These are phyloP conservation scores for Ceratocystis albifundus DNA, from an alignment of 2,329 filamentous ascomycete species.

Conservation along the genomic window DNA sequence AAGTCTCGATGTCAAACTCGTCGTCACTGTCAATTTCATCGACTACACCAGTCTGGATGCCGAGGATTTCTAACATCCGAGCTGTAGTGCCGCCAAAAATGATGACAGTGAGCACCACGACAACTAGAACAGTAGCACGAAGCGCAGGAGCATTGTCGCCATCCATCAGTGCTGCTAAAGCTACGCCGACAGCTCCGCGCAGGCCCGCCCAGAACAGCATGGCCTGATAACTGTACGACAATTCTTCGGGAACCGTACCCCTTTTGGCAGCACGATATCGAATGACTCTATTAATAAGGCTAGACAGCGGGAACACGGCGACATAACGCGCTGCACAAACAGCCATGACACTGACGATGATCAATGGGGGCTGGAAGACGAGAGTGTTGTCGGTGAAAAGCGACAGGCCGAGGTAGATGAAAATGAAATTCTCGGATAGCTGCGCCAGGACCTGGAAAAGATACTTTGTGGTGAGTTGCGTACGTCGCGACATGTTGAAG, in stretches of 20 bases:
- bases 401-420: constrained; percentile 92
- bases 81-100: constrained; percentile 97
- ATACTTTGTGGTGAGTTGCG: constrained; percentile 95
- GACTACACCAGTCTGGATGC: constrained; percentile 91
- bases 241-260: constrained; percentile 64
- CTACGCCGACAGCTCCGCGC: constrained; percentile 89
- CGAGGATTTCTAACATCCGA: constrained; percentile 91
- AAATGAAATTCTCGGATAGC: constrained; percentile 97
- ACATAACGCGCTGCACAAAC: constrained; percentile 89
- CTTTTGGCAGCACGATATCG: constrained; percentile 69
- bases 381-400: constrained; percentile 84
- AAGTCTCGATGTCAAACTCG: constrained; percentile 88
- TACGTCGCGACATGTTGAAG: constrained; percentile 98
- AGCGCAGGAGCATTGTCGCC: constrained; percentile 73
- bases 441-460: constrained; percentile 91
- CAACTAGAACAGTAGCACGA: constrained; percentile 89
- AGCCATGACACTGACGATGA: constrained; percentile 80
- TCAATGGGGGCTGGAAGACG: constrained; percentile 87
- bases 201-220: constrained; percentile 99
- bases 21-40: constrained; percentile 97
- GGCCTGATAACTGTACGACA: constrained; percentile 92
- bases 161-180: constrained; percentile 74
- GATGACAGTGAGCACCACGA: constrained; percentile 94
- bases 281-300: constrained; percentile 83
- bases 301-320: constrained; percentile 86